phyloP scores from a whole-genome alignment of 2,329 filamentous ascomycete species.

The Plenodomus lindquistii region DNA sequence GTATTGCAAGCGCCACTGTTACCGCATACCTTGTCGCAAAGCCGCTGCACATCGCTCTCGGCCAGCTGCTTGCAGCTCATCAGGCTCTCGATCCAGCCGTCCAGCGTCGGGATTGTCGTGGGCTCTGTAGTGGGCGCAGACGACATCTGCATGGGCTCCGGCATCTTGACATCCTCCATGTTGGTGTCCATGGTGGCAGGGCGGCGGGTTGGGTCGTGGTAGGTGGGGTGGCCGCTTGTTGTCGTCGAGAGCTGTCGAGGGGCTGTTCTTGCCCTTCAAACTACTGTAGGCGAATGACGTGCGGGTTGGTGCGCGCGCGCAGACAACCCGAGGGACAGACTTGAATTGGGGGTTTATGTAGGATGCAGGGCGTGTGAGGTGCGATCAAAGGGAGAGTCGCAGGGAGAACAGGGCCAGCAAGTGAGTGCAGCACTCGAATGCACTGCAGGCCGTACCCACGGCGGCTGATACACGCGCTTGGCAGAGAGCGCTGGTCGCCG shows the following conservation, averaged over 20 bases:
- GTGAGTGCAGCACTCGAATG: neutral
- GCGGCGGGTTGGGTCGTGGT: slow-evolving; percentile 21
- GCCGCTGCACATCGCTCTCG: slow-evolving; percentile 90
- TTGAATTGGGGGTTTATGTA: neutral
- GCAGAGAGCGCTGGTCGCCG: neutral
- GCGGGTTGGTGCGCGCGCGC: slow-evolving; percentile 21
- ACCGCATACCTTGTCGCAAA: slow-evolving; percentile 85
- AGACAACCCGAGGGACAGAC: slow-evolving; percentile 1
- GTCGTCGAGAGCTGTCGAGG: slow-evolving; percentile 38
- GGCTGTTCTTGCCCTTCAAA: slow-evolving; percentile 43
- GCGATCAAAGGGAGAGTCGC: neutral
- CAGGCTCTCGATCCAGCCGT: slow-evolving; percentile 97
- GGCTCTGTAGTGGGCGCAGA: slow-evolving; percentile 76
- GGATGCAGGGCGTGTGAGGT: neutral
- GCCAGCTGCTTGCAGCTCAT: slow-evolving; percentile 99
- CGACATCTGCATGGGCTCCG: slow-evolving; percentile 72
- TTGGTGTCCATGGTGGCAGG: slow-evolving; percentile 83
- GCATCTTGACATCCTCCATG: slow-evolving; percentile 96
- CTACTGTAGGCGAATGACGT: slow-evolving; percentile 46
- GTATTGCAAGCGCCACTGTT: neutral
- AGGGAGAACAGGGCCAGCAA: neutral
- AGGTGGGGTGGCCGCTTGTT: slow-evolving; percentile 30
- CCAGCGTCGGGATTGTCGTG: slow-evolving; percentile 86
- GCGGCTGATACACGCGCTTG: slow-evolving; percentile 12
- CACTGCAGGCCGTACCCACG: slow-evolving; percentile 16